phyloP scores from a whole-genome alignment of 257 asterid genomes.

The Lithospermum erythrorhizon region DNA sequence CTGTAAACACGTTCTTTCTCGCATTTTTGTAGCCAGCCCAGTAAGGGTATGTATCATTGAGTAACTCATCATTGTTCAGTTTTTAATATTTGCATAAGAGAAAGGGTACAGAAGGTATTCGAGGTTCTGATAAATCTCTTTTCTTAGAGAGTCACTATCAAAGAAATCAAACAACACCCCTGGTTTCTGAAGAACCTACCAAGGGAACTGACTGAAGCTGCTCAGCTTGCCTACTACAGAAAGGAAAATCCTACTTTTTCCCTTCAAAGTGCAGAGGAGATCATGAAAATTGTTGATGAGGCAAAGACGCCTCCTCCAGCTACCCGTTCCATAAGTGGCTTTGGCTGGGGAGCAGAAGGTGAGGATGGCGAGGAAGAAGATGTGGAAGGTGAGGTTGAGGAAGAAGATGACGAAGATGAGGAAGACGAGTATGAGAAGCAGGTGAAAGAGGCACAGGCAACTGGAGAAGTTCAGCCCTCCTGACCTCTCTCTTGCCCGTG shows the following conservation, averaged over 20 bases:
- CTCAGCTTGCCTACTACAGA: constrained; percentile 47
- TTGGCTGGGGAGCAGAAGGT: constrained; percentile 61
- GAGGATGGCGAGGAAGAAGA: constrained; percentile 32
- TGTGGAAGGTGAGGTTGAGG: constrained; percentile 28
- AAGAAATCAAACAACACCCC: constrained; percentile 58
- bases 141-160: constrained; percentile 50
- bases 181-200: constrained; percentile 57
- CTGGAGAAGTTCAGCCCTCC: constrained; percentile 45
- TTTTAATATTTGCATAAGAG: not conserved
- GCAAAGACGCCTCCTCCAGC: constrained; percentile 50
- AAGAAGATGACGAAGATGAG: constrained; percentile 31
- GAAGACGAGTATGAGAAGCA: constrained; percentile 76
- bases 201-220: constrained; percentile 15
- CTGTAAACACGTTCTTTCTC: constrained; percentile 41
- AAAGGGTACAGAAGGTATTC: not conserved
- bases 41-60: constrained; percentile 18
- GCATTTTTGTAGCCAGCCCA: constrained; percentile 34
- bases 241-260: constrained; percentile 51
- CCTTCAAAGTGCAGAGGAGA: constrained; percentile 32
- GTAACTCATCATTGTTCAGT: not conserved
- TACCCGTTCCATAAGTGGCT: constrained; percentile 40
- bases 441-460: constrained; percentile 63
- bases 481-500: not conserved
- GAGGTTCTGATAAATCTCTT: not conserved
- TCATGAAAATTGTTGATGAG: constrained; percentile 30